phyloP scores from a whole-genome alignment of 78 protist genomes.

The Tieghemostelium lacteum region DNA sequence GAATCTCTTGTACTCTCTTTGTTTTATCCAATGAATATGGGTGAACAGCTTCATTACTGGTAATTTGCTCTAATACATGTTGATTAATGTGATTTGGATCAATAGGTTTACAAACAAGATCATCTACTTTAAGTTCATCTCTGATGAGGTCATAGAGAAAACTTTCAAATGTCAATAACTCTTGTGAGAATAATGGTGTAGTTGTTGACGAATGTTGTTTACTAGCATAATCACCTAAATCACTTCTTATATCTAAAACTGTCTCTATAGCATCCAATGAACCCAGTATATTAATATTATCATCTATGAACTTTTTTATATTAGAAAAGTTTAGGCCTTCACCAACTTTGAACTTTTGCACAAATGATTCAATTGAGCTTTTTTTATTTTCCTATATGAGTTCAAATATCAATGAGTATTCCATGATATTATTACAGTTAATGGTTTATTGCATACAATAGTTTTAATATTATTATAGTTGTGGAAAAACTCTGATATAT shows the following conservation, averaged over 20 bases:
- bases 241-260: neutral
- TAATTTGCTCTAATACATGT: constrained; percentile 11
- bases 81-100: constrained; percentile 10
- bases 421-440: too few relatives aligned
- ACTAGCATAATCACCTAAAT: neutral
- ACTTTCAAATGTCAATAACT: constrained; percentile 6
- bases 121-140: neutral
- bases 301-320: too few relatives aligned
- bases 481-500: too few relatives aligned
- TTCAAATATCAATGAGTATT: too few relatives aligned
- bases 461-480: too few relatives aligned
- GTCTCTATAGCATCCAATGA: neutral
- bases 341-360: too few relatives aligned
- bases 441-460: too few relatives aligned
- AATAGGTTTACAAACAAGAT: constrained; percentile 7
- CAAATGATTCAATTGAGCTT: neutral
- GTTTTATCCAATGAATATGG: constrained; percentile 20
- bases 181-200: neutral
- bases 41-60: constrained; percentile 60
- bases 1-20: neutral
- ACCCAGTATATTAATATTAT: too few relatives aligned
- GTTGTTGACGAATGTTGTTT: neutral
- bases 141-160: neutral
- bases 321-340: too few relatives aligned
- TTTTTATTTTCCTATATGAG: neutral